Base-by-base conservation (phyloP, 495 filamentous ascomycete species). In the Penicillium verhagenii region DNA sequence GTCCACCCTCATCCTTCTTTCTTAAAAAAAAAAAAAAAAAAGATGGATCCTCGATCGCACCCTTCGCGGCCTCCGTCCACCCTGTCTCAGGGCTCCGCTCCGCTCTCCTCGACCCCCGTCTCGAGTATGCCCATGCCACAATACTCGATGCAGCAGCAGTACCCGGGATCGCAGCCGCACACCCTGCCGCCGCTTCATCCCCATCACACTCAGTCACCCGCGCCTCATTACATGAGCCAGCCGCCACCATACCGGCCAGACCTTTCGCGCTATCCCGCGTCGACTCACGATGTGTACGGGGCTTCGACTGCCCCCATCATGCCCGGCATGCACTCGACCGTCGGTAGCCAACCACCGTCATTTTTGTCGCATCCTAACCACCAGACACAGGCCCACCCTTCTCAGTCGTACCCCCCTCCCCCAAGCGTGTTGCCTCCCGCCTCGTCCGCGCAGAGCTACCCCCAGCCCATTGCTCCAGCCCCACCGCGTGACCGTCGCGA, bases 161-260 rank as follows among this genome's bases (percentile, higher is more conserved):
- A 85, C 64, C 70, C 74, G 49, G 75, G 78, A 31, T 74, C 77
- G 37, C 81, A 83, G 67, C 74, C 82, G 59, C 85, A 89, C 67
- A 88, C 85, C n/a, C 76, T 89, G 63, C 86, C 86, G 39, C 86
- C 86, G 31, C 74, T 89, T 50, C 85, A 89, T 70, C 80, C 82
- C 52, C 83, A 82, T 69, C 77, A 81, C 57, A 65, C 65, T 52
- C 73, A 75, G 54, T 76, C 75, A 37, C 75, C 75, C 47, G 70
- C 67, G 57, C 71, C 73, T 52, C 74, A 79, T 63, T 80, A 79
- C 67, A 87, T 88, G 80, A 77, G 74, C 40, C 74, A 77, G 67
- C 70, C n/a, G n/a, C n/a, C n/a, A n/a, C n/a, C 69, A 50, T 71
- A 87, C 78, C 71, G 83, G 51, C 84, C 84, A 50, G 84, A 87